Evolutionary conservation across 257 asterid genomes (phyloP).

Genomic region (Przewalskia tangutica): DNA sequence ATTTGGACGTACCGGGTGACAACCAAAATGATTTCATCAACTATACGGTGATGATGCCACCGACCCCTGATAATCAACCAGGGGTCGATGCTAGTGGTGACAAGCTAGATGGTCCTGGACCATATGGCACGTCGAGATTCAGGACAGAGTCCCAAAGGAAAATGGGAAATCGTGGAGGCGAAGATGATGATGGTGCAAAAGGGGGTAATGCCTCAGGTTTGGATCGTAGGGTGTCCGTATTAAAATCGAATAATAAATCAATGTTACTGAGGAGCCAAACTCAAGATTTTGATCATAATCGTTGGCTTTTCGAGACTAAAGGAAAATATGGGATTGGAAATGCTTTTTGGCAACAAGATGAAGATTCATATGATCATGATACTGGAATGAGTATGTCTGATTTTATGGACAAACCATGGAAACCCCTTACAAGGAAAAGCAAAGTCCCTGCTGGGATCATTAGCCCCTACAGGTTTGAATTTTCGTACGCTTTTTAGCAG

Average conservation of each 20-base stretch:
- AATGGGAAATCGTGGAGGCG: conserved; percentile 9
- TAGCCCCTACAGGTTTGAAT: conserved; percentile 80
- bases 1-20: conserved; percentile 30
- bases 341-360: conserved; percentile 76
- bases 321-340: conserved; percentile 94
- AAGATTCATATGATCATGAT: conserved; percentile 57
- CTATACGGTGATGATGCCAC: conserved; percentile 88
- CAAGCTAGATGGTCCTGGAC: conserved; percentile 67
- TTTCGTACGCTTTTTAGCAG: background rate
- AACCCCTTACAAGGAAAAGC: conserved; percentile 81
- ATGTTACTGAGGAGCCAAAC: conserved; percentile 86
- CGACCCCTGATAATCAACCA: conserved; percentile 91
- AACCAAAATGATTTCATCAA: conserved; percentile 44
- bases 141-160: conserved; percentile 31
- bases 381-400: conserved; percentile 89
- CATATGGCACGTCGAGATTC: conserved; percentile 39
- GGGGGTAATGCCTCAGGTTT: conserved; percentile 18
- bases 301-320: conserved; percentile 84
- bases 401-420: conserved; percentile 96
- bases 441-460: conserved; percentile 53
- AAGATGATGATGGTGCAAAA: conserved; percentile 12
- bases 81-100: conserved; percentile 42
- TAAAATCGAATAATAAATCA: conserved; percentile 56
- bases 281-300: conserved; percentile 84
- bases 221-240: conserved; percentile 62